Base-by-base conservation (phyloP, 495 filamentous ascomycete genomes). In the Xylaria longipes region DNA sequence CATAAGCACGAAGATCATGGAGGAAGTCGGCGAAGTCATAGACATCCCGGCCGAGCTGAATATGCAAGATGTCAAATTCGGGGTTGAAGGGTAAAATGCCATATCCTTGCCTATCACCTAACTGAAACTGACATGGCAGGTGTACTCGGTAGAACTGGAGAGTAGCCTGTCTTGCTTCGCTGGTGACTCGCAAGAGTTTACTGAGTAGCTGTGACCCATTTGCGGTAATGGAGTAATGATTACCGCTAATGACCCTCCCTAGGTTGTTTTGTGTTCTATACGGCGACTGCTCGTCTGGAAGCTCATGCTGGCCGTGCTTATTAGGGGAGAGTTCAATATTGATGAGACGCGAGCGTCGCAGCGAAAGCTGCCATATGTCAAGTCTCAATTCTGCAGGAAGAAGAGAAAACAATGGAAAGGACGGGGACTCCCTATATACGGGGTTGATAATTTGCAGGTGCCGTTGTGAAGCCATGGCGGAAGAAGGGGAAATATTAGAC, bases 401-500 rank as follows among this genome's bases (percentile, higher is more conserved):
- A 31, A 33, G 33, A 14, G 64, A 7, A 37, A 66, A 66, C 64
- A 66, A 27, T 6, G 27, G 12, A 11, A 66, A 66, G 17, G 64
- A 48, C n/a, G 2, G 8, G 29, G 25, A 33, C 48, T 37, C 64
- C 43, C n/a, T 37, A 15, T 52, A 3, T 17, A 15, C 29, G 29
- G 64, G 64, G 27, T 66, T 66, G 6, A 66, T 20, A 25, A 66
- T 66, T 35, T 54, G 64, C 27, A 66, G 25, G 45, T 66, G 64
- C 22, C 2, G 43, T 31, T 54, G 43, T 25, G 43, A 29, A 33
- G 45, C 64, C 64, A 52, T 66, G 15, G 25, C 29, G 22, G 60
- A 15, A 1, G 9, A 7, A 39, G 35, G 20, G 58, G 5, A 25
- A 2, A 11, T 62, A 3, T 62, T 20, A 20, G 7, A 31, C n/a